Conservation (phyloP, 1,284 basidiomycete genomes). For the Leccinum fallax region DNA sequence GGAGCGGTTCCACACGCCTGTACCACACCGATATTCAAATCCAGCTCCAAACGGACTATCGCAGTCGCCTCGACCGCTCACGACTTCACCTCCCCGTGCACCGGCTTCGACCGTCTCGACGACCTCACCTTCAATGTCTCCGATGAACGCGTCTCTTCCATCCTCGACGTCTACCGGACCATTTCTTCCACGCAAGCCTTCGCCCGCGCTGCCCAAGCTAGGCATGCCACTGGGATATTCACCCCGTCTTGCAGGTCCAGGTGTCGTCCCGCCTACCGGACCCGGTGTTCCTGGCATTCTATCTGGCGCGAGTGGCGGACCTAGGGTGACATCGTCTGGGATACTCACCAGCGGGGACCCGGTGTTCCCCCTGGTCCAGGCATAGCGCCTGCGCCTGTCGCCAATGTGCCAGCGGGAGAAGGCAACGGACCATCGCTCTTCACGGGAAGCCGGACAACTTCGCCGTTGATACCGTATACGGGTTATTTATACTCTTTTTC, state of each 20-base stretch:
- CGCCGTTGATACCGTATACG: constrained; percentile 29
- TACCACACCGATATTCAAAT: constrained; percentile 31
- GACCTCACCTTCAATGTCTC: constrained; percentile 19
- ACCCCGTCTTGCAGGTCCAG: constrained; percentile 31
- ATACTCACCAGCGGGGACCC: constrained; percentile 32
- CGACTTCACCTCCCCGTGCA: constrained; percentile 7
- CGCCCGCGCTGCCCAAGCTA: constrained; percentile 31
- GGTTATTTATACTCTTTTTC: constrained; percentile 3
- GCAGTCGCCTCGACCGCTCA: constrained; percentile 29
- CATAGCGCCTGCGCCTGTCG: constrained; percentile 27
- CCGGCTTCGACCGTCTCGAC: constrained; percentile 5
- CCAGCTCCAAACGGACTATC: constrained; percentile 24
- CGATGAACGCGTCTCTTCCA: constrained; percentile 17
- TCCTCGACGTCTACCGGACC: constrained; percentile 21
- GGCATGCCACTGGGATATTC: constrained; percentile 33
- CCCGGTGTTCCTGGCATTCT: background rate
- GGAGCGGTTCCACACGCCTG: constrained; percentile 35
- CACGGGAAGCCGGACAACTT: constrained; percentile 22
- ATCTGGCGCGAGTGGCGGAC: background rate
- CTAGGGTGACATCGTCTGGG: constrained; percentile 19
- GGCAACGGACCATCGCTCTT: constrained; percentile 15
- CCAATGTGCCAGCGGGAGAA: constrained; percentile 19
- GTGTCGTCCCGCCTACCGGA: background rate
- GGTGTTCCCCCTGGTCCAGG: constrained; percentile 33
- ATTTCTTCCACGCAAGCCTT: constrained; percentile 30